Base-by-base conservation (phyloP, 2,329 filamentous ascomycete species). In the Hymenoscyphus infarciens region DNA sequence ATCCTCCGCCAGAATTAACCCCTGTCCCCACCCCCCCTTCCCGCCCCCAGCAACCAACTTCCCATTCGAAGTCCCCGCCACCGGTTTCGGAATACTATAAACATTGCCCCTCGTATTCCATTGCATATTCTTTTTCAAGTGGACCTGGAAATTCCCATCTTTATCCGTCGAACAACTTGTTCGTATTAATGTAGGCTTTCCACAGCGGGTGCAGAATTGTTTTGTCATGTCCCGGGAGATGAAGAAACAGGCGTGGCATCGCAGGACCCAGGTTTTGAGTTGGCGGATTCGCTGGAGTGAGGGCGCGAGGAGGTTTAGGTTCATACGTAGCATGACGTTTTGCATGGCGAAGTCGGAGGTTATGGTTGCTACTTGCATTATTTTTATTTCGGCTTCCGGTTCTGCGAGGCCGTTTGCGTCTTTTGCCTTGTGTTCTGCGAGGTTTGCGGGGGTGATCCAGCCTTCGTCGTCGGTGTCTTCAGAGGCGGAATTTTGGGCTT, bases 341-440 rank as follows among this genome's bases (percentile, higher is more conserved):
- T 98, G 94, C 91, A 99, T 96, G 61, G 95, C 94, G 77, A 91
- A 98, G 80, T 99, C 95, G 61, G 90, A 92, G 1, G 95, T 98
- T 73, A 98, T 88, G 54, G 94, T 87, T n/a, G 92, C 94, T 16
- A 91, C 91, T 76, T 96, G 88, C 69, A 97, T 88, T 13, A 85
- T 86, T 65, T 84, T 84, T 39, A 84, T 81, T 60, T 85, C 81
- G 1, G 82, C 75, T 63, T 80, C 75, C 57, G 81, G 77, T 49
- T 81, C 77, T 22, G 79, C 75, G 1, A 80, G 75, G 5, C 77
- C 78, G 25, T 79, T 77, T 29, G 76, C 75, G 69, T 94, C 87
- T 73, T 87, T 84, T 63, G 84, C 85, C 78, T 95, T 89, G 73
- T 91, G 88, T 74, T 91, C 90, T 74, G 92, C 90, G 68, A 99